Percentiles rank a stretch among this genome's conserved stretches.
Conservation (phyloP, 208 protist genomes). For the Phytomonas francai region DNA sequence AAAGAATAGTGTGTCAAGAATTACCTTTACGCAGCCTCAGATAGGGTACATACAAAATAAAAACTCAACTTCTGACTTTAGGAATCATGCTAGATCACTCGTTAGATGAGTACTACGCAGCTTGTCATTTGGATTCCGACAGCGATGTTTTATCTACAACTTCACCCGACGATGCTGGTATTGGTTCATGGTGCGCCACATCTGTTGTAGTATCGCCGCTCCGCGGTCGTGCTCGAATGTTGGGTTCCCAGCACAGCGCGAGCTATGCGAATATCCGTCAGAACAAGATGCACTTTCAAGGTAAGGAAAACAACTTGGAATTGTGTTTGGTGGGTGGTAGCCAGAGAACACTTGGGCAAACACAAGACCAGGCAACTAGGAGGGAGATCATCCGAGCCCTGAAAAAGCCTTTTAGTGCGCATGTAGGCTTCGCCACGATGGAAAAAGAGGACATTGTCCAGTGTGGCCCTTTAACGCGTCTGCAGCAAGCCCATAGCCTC, state of each 20-base stretch:
- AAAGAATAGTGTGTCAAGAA: not conserved
- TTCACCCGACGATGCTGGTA: not conserved
- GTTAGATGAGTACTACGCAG: not conserved
- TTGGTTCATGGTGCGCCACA: not conserved
- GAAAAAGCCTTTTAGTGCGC: not conserved
- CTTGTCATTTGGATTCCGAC: not conserved
- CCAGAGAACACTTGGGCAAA: not conserved
- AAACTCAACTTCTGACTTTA: not conserved
- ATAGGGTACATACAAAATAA: not conserved
- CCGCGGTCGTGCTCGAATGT: not conserved
- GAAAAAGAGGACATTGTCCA: not conserved
- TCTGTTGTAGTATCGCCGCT: not conserved
- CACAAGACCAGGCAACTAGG: not conserved
- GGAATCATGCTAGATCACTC: not conserved
- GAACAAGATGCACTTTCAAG: not conserved
- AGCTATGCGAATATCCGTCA: not conserved
- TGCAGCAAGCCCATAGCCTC: not conserved
- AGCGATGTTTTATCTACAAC: not conserved
- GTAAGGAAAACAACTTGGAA: not conserved
- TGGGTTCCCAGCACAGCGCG: not conserved
- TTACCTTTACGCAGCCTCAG: not conserved
- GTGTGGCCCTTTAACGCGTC: not conserved
- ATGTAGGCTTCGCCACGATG: not conserved
- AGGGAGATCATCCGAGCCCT: not conserved
- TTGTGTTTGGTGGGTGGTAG: not conserved